Conservation (phyloP, 2,329 filamentous ascomycete species). For the Penicillium italicum region DNA sequence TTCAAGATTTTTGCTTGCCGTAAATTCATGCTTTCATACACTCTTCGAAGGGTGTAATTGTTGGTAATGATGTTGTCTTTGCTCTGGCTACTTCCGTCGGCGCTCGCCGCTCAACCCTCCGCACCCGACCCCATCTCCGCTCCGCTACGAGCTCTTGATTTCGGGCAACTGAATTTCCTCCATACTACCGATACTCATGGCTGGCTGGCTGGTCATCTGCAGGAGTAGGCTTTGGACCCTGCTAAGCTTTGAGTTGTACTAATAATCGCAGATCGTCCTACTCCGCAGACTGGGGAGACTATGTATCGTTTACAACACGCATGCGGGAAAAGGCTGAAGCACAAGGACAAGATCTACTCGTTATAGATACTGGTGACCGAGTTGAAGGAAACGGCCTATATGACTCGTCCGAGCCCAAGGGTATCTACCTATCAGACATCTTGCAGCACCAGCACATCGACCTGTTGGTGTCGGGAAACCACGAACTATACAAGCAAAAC, state of each 20-base stretch:
- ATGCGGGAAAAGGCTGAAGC: constrained; percentile 75
- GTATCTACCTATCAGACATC: constrained; percentile 83
- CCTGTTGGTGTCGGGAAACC: constrained; percentile 82
- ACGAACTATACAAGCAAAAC: constrained; percentile 83
- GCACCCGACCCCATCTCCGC: constrained; percentile 74
- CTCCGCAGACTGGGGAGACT: constrained; percentile 96
- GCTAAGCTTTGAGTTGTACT: constrained; percentile 13
- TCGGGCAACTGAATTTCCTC: constrained; percentile 96
- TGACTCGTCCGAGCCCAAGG: constrained; percentile 83
- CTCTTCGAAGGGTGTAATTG: background rate
- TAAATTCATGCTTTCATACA: background rate
- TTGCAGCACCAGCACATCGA: constrained; percentile 79
- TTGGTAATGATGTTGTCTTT: constrained; percentile 12
- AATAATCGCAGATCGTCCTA: constrained; percentile 66
- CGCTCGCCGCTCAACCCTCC: constrained; percentile 66
- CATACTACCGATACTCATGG: constrained; percentile 96
- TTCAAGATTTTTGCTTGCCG: background rate
- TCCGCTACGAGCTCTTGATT: constrained; percentile 77
- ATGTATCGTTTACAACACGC: constrained; percentile 84
- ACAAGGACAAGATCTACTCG: constrained; percentile 75
- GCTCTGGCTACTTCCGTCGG: constrained; percentile 26
- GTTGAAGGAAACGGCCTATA: constrained; percentile 94
- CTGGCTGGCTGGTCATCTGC: constrained; percentile 89
- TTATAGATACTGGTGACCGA: constrained; percentile 92
- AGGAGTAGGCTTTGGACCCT: constrained; percentile 61